These are phyloP conservation scores for Suillus ampliporus DNA, from an alignment of 768 basidiomycete species.

Conservation along the genomic window DNA sequence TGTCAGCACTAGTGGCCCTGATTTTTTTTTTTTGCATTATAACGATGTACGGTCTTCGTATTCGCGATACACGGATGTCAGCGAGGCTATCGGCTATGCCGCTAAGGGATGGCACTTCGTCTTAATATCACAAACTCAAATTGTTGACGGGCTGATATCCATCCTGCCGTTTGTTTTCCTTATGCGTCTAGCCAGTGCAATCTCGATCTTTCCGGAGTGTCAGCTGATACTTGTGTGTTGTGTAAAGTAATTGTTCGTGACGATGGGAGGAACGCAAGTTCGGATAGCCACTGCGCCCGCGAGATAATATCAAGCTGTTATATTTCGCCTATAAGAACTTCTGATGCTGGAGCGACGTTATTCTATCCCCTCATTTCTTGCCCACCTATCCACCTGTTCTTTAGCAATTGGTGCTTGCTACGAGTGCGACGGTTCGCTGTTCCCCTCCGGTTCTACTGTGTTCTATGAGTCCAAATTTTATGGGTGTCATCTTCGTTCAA, in stretches of 20 bases:
- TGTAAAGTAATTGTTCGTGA: constrained; percentile 28
- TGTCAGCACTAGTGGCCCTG: constrained; percentile 29
- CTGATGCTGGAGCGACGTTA: background rate
- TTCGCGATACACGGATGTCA: constrained; percentile 16
- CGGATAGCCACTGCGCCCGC: constrained; percentile 13
- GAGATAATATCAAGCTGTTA: constrained; percentile 6
- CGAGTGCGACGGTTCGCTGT: constrained; percentile 27
- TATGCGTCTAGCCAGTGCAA: constrained; percentile 29
- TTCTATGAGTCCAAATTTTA: constrained; percentile 47
- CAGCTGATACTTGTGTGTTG: constrained; percentile 23
- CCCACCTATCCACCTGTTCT: constrained; percentile 11
- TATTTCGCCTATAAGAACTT: constrained; percentile 9
- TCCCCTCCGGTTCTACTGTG: constrained; percentile 38
- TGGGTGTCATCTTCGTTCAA: constrained; percentile 39
- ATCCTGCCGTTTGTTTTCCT: constrained; percentile 23
- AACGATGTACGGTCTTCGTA: constrained; percentile 10
- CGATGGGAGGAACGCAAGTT: constrained; percentile 20
- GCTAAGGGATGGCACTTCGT: constrained; percentile 25
- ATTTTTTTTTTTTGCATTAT: constrained; percentile 23
- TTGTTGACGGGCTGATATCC: constrained; percentile 24
- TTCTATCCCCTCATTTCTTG: background rate
- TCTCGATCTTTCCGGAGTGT: constrained; percentile 28
- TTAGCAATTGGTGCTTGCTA: constrained; percentile 18
- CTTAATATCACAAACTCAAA: constrained; percentile 25
- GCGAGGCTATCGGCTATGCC: constrained; percentile 35